Conservation (phyloP, 768 basidiomycete genomes). For the Candolleomyces eurysporus region DNA sequence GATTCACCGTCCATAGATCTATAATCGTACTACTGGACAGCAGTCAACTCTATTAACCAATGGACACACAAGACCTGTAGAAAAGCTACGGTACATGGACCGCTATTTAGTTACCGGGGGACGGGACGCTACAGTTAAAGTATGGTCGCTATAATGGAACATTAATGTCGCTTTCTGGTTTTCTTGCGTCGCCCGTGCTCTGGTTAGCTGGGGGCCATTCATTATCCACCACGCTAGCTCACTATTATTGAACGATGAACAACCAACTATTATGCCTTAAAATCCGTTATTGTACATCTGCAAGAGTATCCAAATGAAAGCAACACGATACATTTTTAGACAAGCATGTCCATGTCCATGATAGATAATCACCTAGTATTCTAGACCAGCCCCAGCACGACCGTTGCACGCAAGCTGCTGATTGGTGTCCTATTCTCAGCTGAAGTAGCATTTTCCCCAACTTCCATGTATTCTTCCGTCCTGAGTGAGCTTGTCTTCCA, state of each 20-base stretch:
- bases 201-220: too few relatives aligned
- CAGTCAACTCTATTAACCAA: constrained; percentile 83
- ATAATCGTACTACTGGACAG: constrained; percentile 92
- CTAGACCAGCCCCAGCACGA: constrained; percentile 74
- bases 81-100: constrained; percentile 93
- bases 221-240: too few relatives aligned
- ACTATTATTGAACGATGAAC: too few relatives aligned
- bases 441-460: constrained; percentile 33
- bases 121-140: constrained; percentile 81
- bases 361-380: not conserved
- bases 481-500: constrained; percentile 69
- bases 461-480: constrained; percentile 49
- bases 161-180: not conserved
- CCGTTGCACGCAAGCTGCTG: constrained; percentile 70
- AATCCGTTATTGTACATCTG: too few relatives aligned
- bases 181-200: too few relatives aligned
- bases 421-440: constrained; percentile 16
- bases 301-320: too few relatives aligned
- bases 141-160: constrained; percentile 77
- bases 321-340: too few relatives aligned
- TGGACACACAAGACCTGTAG: constrained; percentile 90
- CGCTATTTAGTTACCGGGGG: constrained; percentile 90
- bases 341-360: too few relatives aligned
- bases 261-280: too few relatives aligned
- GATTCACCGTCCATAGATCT: constrained; percentile 55